These are phyloP conservation scores for Trichosanthes cucumerina DNA, from an alignment of 306 rosid genomes.

Conservation along the genomic window DNA sequence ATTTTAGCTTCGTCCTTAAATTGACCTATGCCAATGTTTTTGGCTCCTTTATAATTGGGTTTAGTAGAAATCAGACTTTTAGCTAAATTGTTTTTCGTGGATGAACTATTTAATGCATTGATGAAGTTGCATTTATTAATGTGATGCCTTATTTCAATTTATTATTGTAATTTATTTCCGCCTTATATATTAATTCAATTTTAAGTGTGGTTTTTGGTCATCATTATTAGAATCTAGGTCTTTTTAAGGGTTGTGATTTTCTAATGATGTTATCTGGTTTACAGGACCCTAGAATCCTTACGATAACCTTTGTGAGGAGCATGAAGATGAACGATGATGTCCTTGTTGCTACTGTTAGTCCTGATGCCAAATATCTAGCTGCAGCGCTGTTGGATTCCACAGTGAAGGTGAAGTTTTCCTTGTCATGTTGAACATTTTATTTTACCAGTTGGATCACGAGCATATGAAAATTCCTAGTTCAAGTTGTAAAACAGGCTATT, in stretches of 20 bases:
- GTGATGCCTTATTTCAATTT: not conserved
- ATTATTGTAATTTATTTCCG: not conserved
- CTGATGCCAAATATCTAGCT: slow-evolving; percentile 80
- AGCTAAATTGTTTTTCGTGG: not conserved
- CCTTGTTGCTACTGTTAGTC: slow-evolving; percentile 71
- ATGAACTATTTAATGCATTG: not conserved
- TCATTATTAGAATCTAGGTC: not conserved
- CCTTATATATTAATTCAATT: not conserved
- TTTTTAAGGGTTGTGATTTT: not conserved
- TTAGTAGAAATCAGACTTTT: not conserved
- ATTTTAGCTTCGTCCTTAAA: not conserved
- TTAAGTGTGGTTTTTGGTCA: not conserved
- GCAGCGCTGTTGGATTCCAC: slow-evolving; percentile 74
- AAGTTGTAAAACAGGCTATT: not conserved
- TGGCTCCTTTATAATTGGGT: not conserved
- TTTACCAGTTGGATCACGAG: not conserved
- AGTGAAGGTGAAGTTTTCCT: slow-evolving; percentile 56
- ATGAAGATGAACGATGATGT: slow-evolving; percentile 87
- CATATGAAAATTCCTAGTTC: not conserved
- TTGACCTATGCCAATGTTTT: not conserved
- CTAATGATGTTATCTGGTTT: slow-evolving; percentile 18
- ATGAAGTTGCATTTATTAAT: not conserved
- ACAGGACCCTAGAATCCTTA: slow-evolving; percentile 57
- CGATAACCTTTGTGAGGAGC: slow-evolving; percentile 50
- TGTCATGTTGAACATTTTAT: slow-evolving; percentile 2